phyloP scores from a whole-genome alignment of 257 asterid species.

The Thymus quinquecostatus region DNA sequence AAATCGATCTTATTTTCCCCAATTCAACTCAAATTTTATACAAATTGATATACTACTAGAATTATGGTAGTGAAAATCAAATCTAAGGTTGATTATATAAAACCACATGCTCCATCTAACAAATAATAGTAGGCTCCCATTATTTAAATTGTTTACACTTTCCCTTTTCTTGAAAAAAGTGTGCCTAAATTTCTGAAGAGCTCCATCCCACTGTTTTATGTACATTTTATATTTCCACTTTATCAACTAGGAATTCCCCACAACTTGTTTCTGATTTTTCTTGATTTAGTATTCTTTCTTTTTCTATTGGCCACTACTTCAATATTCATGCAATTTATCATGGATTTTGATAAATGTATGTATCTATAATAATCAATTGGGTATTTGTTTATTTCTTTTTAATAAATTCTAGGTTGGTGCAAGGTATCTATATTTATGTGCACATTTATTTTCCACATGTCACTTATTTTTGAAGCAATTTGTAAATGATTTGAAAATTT shows the following conservation, averaged over 20 bases:
- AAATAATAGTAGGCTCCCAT: not conserved
- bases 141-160: not conserved
- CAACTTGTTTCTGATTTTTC: conserved; percentile 8
- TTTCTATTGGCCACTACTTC: not conserved
- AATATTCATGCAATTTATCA: conserved; percentile 17
- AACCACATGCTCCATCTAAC: not conserved
- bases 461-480: conserved; percentile 23
- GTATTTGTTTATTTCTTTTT: not conserved
- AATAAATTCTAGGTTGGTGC: not conserved
- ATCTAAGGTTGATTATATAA: no score
- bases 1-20: no score
- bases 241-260: not conserved
- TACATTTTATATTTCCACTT: conserved; percentile 4
- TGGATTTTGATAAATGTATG: not conserved
- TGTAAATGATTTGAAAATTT: not conserved
- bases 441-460: not conserved
- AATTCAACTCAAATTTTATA: no score
- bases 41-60: no score
- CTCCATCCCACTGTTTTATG: not conserved
- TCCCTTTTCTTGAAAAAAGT: conserved; percentile 6
- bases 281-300: conserved; percentile 2
- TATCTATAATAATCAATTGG: not conserved
- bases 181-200: conserved; percentile 5
- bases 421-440: not conserved
- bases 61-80: no score